Evolutionary conservation across 495 filamentous ascomycete genomes (phyloP).

Genomic region (Stereocaulon alpinum): DNA sequence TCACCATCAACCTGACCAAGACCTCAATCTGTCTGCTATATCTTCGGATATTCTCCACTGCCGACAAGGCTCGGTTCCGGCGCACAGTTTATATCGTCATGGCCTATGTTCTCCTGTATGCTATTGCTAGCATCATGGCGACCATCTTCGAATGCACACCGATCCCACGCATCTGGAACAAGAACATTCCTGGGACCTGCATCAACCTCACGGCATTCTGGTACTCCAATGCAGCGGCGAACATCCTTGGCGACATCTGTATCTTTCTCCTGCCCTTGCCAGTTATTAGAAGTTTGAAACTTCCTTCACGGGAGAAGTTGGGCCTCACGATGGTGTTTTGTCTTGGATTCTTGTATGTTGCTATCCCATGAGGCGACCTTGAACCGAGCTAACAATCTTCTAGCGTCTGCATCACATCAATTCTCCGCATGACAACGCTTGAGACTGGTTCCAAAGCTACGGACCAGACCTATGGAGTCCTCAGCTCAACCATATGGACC

Average conservation of each 20-base stretch:
- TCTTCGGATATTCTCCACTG: slow-evolving; percentile 30
- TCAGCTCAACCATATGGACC: slow-evolving; percentile 37
- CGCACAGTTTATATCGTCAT: slow-evolving; percentile 28
- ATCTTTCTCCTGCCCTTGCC: slow-evolving; percentile 37
- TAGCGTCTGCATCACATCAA: slow-evolving; percentile 29
- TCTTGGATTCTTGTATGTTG: slow-evolving; percentile 26
- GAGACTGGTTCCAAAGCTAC: slow-evolving; percentile 21
- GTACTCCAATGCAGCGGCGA: slow-evolving; percentile 37
- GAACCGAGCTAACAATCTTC: not conserved
- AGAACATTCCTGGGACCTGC: slow-evolving; percentile 29
- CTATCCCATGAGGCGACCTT: not conserved
- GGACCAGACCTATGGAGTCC: slow-evolving; percentile 25
- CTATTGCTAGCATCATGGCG: slow-evolving; percentile 33
- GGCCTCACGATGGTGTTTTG: slow-evolving; percentile 23
- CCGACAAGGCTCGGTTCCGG: slow-evolving; percentile 23
- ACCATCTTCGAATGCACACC: slow-evolving; percentile 39
- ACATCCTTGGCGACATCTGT: slow-evolving; percentile 36
- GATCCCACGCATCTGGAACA: slow-evolving; percentile 33
- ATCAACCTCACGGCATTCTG: slow-evolving; percentile 37
- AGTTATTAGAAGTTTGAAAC: slow-evolving; percentile 18
- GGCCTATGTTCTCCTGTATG: slow-evolving; percentile 30
- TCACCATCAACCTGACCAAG: slow-evolving; percentile 30
- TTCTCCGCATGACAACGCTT: slow-evolving; percentile 29
- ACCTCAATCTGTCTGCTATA: slow-evolving; percentile 31
- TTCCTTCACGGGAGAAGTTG: slow-evolving; percentile 18